Base-by-base conservation (phyloP, 306 rosid genomes). In the Trichosanthes truncata region DNA sequence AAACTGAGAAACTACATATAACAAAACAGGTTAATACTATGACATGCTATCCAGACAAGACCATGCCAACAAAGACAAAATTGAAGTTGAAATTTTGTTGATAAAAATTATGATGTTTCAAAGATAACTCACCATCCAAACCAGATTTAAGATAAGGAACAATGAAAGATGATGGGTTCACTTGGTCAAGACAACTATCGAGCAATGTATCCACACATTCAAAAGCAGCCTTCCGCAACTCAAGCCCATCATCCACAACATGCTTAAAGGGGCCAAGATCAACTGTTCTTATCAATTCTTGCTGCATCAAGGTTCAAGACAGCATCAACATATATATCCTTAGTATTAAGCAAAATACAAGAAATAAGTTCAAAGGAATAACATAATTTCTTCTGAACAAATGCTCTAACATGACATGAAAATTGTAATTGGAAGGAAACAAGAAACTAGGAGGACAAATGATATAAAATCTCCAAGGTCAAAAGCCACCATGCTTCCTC, bases 231-330 rank as follows among this genome's bases (percentile, higher is more conserved):
- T 96, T 96, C 85, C 99, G 90, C 86, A 96, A 87, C 86, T 96
- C 99, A 80, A 96, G 99, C 61, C 99, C 99, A 87, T 96, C 99
- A 85, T 96, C 99, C 85, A 96, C 99, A 82, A 82, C 89, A 89
- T 96, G 99, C 89, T 96, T 96, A 83, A 96, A 96, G 84, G 99
- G 99, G 65, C 99, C 99, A 61, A 96, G 98, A 86, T 96, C 99
- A 65, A 96, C 99, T 48, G 96, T 96, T 88, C 99, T 86, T 81
- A 93, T 93, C 84, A 96, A 86, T 80, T 96, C 99, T 96, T 96
- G 88, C 99, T 96, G 97, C 84, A 77, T 77, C 72, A 86, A 61
- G 76, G 78, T 59, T 81, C 77, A 40, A 80, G 29, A 67, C 15
- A 79, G 69, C n/a, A 51, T 78, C 55, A 65, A 62, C 62, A 62